Evolutionary conservation across 164 flowering plant species (phyloP).

Genomic region (Echeveria elegans): DNA sequence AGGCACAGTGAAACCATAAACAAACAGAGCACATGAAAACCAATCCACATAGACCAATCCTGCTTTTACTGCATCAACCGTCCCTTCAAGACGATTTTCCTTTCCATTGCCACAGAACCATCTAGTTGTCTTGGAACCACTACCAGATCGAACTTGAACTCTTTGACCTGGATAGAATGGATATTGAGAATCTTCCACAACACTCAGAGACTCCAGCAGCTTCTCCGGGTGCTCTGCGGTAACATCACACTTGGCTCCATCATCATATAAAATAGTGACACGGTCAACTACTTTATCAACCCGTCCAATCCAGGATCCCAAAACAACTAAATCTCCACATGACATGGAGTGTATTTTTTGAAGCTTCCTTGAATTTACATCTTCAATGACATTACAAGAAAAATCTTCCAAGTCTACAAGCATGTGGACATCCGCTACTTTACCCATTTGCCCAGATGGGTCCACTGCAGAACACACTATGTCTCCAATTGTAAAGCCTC

Average conservation of each 20-base stretch:
- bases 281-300: conserved; percentile 55
- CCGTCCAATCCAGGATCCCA: conserved; percentile 85
- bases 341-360: conserved; percentile 48
- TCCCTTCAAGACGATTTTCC: conserved; percentile 45
- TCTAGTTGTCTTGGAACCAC: conserved; percentile 31
- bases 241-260: conserved; percentile 66
- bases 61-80: conserved; percentile 61
- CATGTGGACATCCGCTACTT: conserved; percentile 51
- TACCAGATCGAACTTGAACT: conserved; percentile 33
- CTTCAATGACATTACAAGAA: conserved; percentile 37
- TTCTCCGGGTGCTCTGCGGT: conserved; percentile 32
- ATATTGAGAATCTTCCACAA: conserved; percentile 62
- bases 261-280: conserved; percentile 63
- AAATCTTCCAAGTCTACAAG: conserved; percentile 63
- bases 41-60: conserved; percentile 69
- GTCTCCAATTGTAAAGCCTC: conserved; percentile 63
- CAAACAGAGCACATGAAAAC: conserved; percentile 49
- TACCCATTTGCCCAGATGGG: conserved; percentile 79
- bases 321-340: conserved; percentile 61
- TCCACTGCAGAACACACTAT: conserved; percentile 49
- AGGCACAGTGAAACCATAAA: conserved; percentile 18
- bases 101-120: conserved; percentile 70
- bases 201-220: conserved; percentile 44
- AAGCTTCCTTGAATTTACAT: conserved; percentile 51
- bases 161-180: conserved; percentile 86